Evolutionary conservation across 179 eudicot species (phyloP), one percentile per base, ranked within the genome.

Genomic region (Drosera spatulata): DNA sequence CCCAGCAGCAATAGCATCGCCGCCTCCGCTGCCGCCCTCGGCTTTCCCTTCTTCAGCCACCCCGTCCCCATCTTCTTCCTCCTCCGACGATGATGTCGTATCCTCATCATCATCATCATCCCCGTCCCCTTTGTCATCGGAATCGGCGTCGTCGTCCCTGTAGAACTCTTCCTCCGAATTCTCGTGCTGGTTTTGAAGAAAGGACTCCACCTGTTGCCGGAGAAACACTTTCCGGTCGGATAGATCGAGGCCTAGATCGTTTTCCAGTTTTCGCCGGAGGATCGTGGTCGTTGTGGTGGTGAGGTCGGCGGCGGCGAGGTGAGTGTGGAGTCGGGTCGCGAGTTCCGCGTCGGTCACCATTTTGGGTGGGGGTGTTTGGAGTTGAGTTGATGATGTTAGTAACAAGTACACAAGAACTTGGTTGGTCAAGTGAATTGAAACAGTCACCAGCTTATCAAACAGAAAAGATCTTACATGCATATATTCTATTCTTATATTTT

Each of bases 231-330:
- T 93, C 58, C 71, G 76, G 22, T 79, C 77, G 4, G 95, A 80
- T 67, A 93, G 85, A 81, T 86, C 90, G 68, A 89, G 69, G 1
- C 85, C 87, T 38, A 89, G 83, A 50, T 84, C 88, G n/a, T 78
- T 76, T 74, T 93, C 95, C 3, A 93, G 70, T 43, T 69, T 62
- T 46, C 82, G 77, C 8, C 88, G 81, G 0, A 89, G 78, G 60
- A 63, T 77, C 14, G 73, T 72, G 5, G 77, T 80, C n/a, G 96
- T 86, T 3, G 95, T 84, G 39, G 80, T 86, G 75, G 63, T 80
- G 48, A 93, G 73, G 76, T 93, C 96, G 54, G 93, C 81, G 44
- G 69, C 61, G 39, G 70, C 56, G 0, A 93, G 71, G 48, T 80
- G 68, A 12, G 86, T 77, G 2, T 75, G 74, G 14, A 90, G 79